These are phyloP conservation scores for Blastobotrys terrestris DNA, from an alignment of 805 yeast genomes.

Conservation along the genomic window DNA sequence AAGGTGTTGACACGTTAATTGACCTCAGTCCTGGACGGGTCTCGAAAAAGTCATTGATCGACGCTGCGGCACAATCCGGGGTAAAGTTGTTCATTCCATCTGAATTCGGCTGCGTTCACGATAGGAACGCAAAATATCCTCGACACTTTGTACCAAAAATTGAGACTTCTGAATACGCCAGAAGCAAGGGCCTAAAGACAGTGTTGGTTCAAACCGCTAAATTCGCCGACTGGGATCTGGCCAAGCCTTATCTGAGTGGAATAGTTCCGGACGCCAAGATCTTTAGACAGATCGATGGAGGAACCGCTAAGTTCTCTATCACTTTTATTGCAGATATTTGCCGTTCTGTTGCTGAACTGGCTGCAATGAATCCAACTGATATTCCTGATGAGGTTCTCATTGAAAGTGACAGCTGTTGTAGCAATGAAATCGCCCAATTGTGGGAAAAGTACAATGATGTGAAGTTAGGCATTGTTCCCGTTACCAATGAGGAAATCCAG, in stretches of 20 bases:
- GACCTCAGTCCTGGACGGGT: conserved; percentile 21
- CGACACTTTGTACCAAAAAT: neutral
- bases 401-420: conserved; percentile 14
- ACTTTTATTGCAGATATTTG: conserved; percentile 25
- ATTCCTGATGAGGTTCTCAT: conserved; percentile 20
- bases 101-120: conserved; percentile 50
- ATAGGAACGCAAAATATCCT: conserved; percentile 12
- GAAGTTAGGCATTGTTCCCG: conserved; percentile 14
- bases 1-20: conserved; percentile 47
- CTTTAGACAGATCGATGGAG: conserved; percentile 13
- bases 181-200: conserved; percentile 22
- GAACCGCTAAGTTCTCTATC: conserved; percentile 11
- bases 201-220: conserved; percentile 21
- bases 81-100: conserved; percentile 54
- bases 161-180: conserved; percentile 11
- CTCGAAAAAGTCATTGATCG: conserved; percentile 15
- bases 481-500: conserved; percentile 8
- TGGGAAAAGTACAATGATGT: conserved; percentile 22
- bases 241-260: conserved; percentile 3
- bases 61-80: conserved; percentile 37
- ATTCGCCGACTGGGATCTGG: conserved; percentile 16
- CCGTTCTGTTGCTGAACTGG: conserved; percentile 21
- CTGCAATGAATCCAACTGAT: conserved; percentile 16
- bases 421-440: conserved; percentile 12
- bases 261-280: conserved; percentile 3